phyloP scores from a whole-genome alignment of 2,329 filamentous ascomycete species.

The Fusarium sulawesiense region DNA sequence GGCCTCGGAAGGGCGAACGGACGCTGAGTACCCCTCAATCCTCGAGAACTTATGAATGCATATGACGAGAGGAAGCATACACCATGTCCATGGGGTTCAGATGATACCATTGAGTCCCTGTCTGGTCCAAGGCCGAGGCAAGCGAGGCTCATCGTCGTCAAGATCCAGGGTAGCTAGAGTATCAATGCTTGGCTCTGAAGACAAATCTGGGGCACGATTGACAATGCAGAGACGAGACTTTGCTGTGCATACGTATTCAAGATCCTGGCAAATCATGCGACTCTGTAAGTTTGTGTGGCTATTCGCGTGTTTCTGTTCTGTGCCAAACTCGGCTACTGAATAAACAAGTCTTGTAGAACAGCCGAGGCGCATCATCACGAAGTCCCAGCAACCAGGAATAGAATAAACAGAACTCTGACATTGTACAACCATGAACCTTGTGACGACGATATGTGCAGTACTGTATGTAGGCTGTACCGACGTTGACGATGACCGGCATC shows the following conservation, averaged over 20 bases:
- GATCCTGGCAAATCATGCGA: conserved; percentile 25
- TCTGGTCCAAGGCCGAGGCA: conserved; percentile 30
- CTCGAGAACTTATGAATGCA: conserved; percentile 15
- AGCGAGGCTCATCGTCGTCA: conserved; percentile 1
- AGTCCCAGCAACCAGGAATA: conserved; percentile 6
- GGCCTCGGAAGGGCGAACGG: conserved; percentile 24
- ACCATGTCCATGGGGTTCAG: conserved; percentile 11
- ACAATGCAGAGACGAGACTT: conserved; percentile 27
- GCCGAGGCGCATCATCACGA: conserved; percentile 2
- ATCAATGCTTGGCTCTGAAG: conserved; percentile 5
- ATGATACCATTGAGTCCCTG: conserved; percentile 15
- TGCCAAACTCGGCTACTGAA: not conserved
- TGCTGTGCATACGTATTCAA: conserved; percentile 7
- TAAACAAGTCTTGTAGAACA: not conserved
- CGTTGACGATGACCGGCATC: conserved; percentile 19
- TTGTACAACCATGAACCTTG: conserved; percentile 4
- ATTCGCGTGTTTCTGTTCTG: not conserved
- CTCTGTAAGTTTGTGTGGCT: not conserved
- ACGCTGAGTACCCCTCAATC: conserved; percentile 15
- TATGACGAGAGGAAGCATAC: conserved; percentile 14
- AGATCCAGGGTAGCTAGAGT: conserved; percentile 19
- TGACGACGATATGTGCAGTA: not conserved
- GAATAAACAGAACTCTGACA: not conserved
- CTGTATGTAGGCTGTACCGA: conserved; percentile 6
- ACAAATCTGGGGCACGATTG: conserved; percentile 17